Evolutionary conservation across 2,329 filamentous ascomycete species (phyloP), one percentile per base, ranked within the genome.

Genomic region (Delphinella strobiligena): DNA sequence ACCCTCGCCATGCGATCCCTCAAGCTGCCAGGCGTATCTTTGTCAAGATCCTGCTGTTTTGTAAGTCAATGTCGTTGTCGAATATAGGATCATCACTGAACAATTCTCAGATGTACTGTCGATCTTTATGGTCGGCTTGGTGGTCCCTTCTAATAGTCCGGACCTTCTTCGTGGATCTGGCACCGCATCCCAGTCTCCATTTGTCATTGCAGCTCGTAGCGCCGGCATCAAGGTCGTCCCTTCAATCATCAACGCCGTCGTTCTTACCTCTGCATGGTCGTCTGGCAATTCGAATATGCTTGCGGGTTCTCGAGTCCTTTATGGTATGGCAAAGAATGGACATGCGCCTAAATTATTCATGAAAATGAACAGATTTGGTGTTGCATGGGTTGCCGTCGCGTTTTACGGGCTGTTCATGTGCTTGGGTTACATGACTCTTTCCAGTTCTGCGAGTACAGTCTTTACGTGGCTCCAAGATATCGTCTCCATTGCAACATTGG

Each of bases 211-310:
- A 22, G 67, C 68, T 46, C 60, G 61, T 38, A 55, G 62, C 38
- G 64, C 62, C 3, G 66, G 66, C 4, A 67, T 70, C 44, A 59
- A 62, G 2, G 69, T 67, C 2, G 68, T 82, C 2, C 72, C 78
- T 47, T 72, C 74, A 45, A 68, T 82, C 48, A 78, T 83, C 62
- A 83, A 84, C 52, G 78, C 69, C 24, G 75, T 73, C 15, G 73
- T 83, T 49, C 62, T 82, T 37, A 76, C 79, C 12, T 80, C 75
- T 4, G 79, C 78, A 2, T 71, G 69, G 60, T 72, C 68, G 0
- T 69, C 71, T 10, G 72, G 67, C 34, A 75, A 75, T 51, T 64
- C 67, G 1, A 45, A 43, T 27, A 44, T 49, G 44, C 40, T 49
- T 10, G 40, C 47, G 3, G 46, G 44, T 5, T 41, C 37, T 19